A percentile compares a stretch with the other conserved stretches of the same genome.
phyloP scores from a whole-genome alignment of 345 rosid species.

The Rhizophora apiculata region DNA sequence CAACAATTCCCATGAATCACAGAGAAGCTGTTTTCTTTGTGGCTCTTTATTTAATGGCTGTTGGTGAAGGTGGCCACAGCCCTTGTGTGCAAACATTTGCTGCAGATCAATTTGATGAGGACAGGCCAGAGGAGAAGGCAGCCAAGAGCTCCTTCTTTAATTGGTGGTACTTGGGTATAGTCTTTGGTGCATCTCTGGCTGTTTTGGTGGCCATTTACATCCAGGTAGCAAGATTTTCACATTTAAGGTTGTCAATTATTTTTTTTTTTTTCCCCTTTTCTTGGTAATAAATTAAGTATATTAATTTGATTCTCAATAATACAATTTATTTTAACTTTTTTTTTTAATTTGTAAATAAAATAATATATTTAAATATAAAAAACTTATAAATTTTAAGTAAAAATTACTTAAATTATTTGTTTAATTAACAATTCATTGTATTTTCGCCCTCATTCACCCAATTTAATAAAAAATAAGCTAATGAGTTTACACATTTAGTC shows the following conservation, averaged over 20 bases:
- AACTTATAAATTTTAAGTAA: too few species aligned
- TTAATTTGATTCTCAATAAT: too few species aligned
- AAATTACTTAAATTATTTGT: too few species aligned
- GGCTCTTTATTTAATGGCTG: conserved; percentile 64
- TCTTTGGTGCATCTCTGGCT: conserved; percentile 54
- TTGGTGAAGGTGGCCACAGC: conserved; percentile 94
- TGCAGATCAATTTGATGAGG: conserved; percentile 86
- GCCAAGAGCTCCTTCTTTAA: conserved; percentile 91
- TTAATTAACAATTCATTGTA: too few species aligned
- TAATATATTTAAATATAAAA: too few species aligned
- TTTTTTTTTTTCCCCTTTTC: not conserved
- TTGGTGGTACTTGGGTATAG: conserved; percentile 79
- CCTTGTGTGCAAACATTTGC: conserved; percentile 95
- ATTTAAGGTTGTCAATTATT: not conserved
- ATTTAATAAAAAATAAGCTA: too few species aligned
- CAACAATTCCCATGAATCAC: conserved; percentile 34
- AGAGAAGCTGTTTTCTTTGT: conserved; percentile 54
- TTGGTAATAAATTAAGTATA: too few species aligned
- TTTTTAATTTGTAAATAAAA: too few species aligned
- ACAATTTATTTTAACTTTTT: too few species aligned
- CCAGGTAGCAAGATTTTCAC: conserved; percentile 40
- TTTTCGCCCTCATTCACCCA: too few species aligned
- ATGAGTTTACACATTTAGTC: too few species aligned
- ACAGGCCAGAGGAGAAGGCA: conserved; percentile 48
- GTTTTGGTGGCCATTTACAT: conserved; percentile 57